Evolutionary conservation across 106 monocot genomes (phyloP).

Genomic region (Narthecium ossifragum): DNA sequence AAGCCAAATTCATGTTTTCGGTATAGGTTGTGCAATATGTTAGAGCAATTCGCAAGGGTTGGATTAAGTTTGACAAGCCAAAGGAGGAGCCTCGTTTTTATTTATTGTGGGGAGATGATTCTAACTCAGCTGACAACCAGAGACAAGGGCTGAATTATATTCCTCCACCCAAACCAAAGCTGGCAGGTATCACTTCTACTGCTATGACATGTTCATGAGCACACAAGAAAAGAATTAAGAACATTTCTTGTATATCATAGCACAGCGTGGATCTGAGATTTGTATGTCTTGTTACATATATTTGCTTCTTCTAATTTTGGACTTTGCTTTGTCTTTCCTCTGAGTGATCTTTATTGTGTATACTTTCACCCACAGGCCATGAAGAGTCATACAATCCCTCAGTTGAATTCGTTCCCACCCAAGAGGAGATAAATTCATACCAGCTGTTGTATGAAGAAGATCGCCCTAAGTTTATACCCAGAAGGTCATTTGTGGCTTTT

Average conservation of each 20-base stretch:
- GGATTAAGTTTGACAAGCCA: constrained; percentile 84
- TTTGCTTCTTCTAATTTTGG: constrained; percentile 2
- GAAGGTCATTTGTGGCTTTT: constrained; percentile 32
- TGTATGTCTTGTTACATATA: no score
- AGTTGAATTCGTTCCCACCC: constrained; percentile 89
- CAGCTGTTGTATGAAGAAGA: constrained; percentile 96
- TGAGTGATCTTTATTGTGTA: not conserved
- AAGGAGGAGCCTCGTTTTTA: constrained; percentile 64
- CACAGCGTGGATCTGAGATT: no score
- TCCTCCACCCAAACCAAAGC: constrained; percentile 84
- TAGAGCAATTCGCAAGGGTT: constrained; percentile 88
- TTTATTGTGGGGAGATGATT: constrained; percentile 86
- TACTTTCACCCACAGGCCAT: constrained; percentile 52
- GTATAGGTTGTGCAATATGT: constrained; percentile 77
- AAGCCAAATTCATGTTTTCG: constrained; percentile 12
- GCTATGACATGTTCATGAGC: no score
- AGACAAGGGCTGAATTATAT: constrained; percentile 72
- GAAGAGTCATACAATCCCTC: constrained; percentile 95
- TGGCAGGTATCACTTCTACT: constrained; percentile 50
- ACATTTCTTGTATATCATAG: no score
- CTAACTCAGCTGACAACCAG: constrained; percentile 51
- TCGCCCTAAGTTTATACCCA: constrained; percentile 96
- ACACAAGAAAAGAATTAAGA: no score
- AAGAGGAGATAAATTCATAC: constrained; percentile 93
- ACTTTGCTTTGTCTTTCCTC: not conserved